Evolutionary conservation across 1,139 yeast species (phyloP).

Genomic region (Kodamaea sp.): DNA sequence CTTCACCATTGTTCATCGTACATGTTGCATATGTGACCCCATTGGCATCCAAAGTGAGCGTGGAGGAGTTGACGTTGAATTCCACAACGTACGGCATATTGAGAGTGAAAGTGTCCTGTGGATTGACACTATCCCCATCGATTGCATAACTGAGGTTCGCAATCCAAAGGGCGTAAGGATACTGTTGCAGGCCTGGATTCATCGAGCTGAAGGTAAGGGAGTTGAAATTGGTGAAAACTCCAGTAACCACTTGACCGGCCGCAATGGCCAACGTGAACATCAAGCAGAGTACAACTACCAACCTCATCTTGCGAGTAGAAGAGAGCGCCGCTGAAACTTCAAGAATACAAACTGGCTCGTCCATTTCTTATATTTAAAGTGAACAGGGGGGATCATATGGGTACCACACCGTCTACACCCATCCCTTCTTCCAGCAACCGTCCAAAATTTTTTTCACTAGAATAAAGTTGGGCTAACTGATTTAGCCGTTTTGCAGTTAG

Average conservation of each 20-base stretch:
- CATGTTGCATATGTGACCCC: slow-evolving; percentile 28
- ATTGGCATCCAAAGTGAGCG: slow-evolving; percentile 20
- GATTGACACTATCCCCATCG: slow-evolving; percentile 16
- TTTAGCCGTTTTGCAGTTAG: too few relatives aligned
- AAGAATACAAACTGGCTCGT: too few relatives aligned
- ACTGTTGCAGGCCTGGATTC: slow-evolving; percentile 10
- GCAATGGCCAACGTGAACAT: too few relatives aligned
- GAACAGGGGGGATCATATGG: too few relatives aligned
- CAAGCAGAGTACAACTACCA: too few relatives aligned
- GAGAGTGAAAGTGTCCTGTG: slow-evolving; percentile 37
- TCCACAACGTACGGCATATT: slow-evolving; percentile 33
- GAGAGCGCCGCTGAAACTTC: too few relatives aligned
- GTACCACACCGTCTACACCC: too few relatives aligned
- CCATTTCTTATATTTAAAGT: too few relatives aligned
- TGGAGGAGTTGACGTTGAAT: slow-evolving; percentile 21
- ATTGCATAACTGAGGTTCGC: slow-evolving; percentile 28
- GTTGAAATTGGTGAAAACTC: slow-evolving; percentile 21
- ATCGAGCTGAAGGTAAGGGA: slow-evolving; percentile 14
- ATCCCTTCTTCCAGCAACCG: too few relatives aligned
- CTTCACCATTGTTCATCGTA: slow-evolving; percentile 23
- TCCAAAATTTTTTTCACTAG: too few relatives aligned
- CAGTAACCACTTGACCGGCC: slow-evolving; percentile 4
- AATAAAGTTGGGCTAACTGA: too few relatives aligned
- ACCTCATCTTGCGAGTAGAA: too few relatives aligned
- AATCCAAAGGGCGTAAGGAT: slow-evolving; percentile 19